Evolutionary conservation across 225 moss, liverwort and hornwort species (phyloP), one percentile per base, ranked within the genome.

Genomic region (Takakia lepidozioides): DNA sequence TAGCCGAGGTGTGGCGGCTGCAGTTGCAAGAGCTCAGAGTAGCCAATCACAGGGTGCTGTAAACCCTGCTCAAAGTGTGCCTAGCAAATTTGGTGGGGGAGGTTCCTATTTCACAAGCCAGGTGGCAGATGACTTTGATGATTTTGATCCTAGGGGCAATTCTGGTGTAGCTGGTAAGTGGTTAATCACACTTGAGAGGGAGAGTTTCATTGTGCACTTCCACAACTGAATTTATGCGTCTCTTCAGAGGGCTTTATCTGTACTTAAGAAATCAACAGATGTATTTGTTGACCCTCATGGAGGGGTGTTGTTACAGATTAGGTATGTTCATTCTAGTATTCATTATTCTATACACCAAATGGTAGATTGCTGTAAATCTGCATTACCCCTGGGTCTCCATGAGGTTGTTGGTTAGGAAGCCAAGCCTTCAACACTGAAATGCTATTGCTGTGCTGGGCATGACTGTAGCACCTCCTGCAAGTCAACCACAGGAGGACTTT

Each of bases 71-170:
- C 67, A 76, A 56, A 45, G 29, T 26, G 30, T 53, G 20, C 30
- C 59, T 10, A 47, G 56, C 45, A 64, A 27, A 35, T 19, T 52
- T 8, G 46, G 48, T 23, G 56, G 30, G 41, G 74, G 80, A 44
- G 76, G 82, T 32, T 65, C 85, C 19, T 83, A 80, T 57, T 88
- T 93, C 49, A 66, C 80, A 46, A 81, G 61, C 49, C 66, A 71
- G 49, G 56, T 74, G 43, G 43, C 56, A 11, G 71, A 67, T 6
- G 68, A 76, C 32, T 43, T 67, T 25, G 84, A 90, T 60, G 87
- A 95, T 55, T 95, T 95, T 50, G 83, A 95, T 48, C 95, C 95
- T 1, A 82, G 95, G 21, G 79, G 84, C 27, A 71, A 55, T 51
- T 70, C 64, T 32, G 70, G 59, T 22, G 34, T 45, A 29, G 52